A percentile compares a stretch with the other conserved stretches of the same genome.
phyloP scores from a whole-genome alignment of 768 basidiomycete species.

The Lentinula raphanica region DNA sequence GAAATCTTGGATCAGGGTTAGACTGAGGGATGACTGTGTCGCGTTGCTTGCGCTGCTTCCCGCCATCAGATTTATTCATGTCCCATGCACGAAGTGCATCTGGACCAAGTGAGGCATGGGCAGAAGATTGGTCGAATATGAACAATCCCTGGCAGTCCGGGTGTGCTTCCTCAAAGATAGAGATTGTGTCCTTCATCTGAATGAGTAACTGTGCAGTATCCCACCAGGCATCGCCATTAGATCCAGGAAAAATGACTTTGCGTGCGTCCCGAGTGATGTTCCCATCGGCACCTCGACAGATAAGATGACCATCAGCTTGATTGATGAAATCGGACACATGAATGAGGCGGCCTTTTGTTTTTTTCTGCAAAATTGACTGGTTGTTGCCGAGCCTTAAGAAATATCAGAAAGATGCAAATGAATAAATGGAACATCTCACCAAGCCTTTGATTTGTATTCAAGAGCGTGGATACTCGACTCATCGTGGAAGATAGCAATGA shows the following conservation, averaged over 20 bases:
- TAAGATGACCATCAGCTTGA: slow-evolving; percentile 17
- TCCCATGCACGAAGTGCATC: slow-evolving; percentile 29
- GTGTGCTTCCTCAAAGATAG: slow-evolving; percentile 31
- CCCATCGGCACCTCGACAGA: slow-evolving; percentile 9
- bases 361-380: slow-evolving; percentile 2
- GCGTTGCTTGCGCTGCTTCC: slow-evolving; percentile 21
- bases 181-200: slow-evolving; percentile 13
- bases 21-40: slow-evolving; percentile 23
- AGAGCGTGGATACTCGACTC: no score
- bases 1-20: slow-evolving; percentile 15
- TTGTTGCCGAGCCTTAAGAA: slow-evolving; percentile 8
- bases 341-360: slow-evolving; percentile 20
- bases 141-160: slow-evolving; percentile 27
- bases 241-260: slow-evolving; percentile 14
- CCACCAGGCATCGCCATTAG: slow-evolving; percentile 16
- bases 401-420: background rate
- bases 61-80: slow-evolving; percentile 26
- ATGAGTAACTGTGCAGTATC: slow-evolving; percentile 14
- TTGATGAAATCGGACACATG: slow-evolving; percentile 26
- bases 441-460: no score
- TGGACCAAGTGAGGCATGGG: slow-evolving; percentile 25
- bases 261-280: slow-evolving; percentile 18
- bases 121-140: slow-evolving; percentile 39
- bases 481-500: no score
- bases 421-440: no score